Evolutionary conservation across 139 green algal species (phyloP).

Genomic region (Raphidocelis subcapitata): DNA sequence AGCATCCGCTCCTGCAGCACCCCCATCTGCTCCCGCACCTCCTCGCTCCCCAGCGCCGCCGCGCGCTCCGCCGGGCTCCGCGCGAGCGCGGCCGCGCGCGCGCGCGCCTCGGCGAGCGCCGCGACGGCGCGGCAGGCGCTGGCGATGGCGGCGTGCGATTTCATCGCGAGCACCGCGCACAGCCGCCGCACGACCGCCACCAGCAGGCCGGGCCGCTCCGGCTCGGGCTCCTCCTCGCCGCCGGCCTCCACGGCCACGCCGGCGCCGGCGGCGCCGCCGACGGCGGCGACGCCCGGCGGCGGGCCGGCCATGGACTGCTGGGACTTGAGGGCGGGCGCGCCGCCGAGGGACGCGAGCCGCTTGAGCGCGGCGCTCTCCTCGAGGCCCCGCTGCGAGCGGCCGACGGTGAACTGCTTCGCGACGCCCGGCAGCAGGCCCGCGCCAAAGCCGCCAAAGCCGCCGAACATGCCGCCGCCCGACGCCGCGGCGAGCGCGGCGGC

Average conservation of each 20-base stretch:
- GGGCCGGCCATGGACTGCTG: neutral
- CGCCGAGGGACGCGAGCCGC: conserved; percentile 6
- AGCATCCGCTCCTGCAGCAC: conserved; percentile 23
- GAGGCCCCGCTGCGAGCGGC: conserved; percentile 9
- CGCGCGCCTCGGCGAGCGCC: conserved; percentile 23
- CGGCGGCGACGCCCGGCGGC: conserved; percentile 7
- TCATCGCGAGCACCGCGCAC: conserved; percentile 24
- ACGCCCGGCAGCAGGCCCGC: neutral
- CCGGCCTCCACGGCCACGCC: neutral
- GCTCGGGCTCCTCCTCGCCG: neutral
- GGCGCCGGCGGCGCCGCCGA: neutral
- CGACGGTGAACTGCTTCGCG: conserved; percentile 24
- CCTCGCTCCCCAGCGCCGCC: conserved; percentile 6
- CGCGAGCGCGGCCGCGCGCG: conserved; percentile 13
- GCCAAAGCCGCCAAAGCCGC: neutral
- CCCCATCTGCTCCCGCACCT: conserved; percentile 13
- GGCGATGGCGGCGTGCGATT: conserved; percentile 17
- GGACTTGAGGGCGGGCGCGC: neutral
- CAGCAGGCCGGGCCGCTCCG: conserved; percentile 24
- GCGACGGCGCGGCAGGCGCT: conserved; percentile 16
- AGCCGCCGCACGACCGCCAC: conserved; percentile 33
- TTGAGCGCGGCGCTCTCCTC: conserved; percentile 17
- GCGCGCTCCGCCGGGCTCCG: conserved; percentile 9
- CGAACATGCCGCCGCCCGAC: neutral
- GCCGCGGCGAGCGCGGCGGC: neutral